These are phyloP conservation scores for Sungouiozyma ichnusensis DNA, from an alignment of 805 yeast genomes.

Conservation along the genomic window DNA sequence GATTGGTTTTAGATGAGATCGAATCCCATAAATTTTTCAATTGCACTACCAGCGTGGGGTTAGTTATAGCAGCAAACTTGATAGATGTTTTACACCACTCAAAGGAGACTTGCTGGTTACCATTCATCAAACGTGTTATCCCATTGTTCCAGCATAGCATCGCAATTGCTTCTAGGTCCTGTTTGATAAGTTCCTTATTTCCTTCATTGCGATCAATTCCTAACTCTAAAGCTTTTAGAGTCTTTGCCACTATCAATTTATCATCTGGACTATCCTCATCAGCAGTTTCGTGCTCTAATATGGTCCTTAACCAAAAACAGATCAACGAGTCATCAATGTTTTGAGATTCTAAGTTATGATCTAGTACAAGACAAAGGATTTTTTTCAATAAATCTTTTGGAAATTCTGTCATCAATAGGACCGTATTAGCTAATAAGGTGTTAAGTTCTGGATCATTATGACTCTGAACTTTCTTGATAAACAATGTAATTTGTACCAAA, in stretches of 20 bases:
- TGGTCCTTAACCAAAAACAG: constrained; percentile 25
- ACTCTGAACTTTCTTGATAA: constrained; percentile 13
- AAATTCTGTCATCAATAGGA: constrained; percentile 6
- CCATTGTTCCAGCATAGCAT: constrained; percentile 34
- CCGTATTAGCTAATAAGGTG: constrained; percentile 13
- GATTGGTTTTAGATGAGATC: constrained; percentile 10
- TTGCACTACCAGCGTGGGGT: constrained; percentile 17
- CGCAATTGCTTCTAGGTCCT: constrained; percentile 31
- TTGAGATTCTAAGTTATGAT: constrained; percentile 15
- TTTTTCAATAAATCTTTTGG: constrained; percentile 13
- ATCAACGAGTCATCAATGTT: constrained; percentile 8
- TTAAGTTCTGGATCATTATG: constrained; percentile 15
- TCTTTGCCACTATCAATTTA: neutral
- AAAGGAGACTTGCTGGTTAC: constrained; percentile 14
- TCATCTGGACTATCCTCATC: neutral
- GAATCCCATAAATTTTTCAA: constrained; percentile 24
- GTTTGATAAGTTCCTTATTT: constrained; percentile 7
- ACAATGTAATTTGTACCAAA: constrained; percentile 11
- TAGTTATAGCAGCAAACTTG: constrained; percentile 20
- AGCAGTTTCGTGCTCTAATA: constrained; percentile 10
- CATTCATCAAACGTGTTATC: constrained; percentile 19
- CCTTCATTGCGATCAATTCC: constrained; percentile 1
- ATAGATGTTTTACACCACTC: constrained; percentile 25
- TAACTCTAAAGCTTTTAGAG: neutral
- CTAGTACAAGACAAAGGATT: constrained; percentile 14